Conservation (phyloP, 495 filamentous ascomycete genomes). For the Penicillium herquei region DNA sequence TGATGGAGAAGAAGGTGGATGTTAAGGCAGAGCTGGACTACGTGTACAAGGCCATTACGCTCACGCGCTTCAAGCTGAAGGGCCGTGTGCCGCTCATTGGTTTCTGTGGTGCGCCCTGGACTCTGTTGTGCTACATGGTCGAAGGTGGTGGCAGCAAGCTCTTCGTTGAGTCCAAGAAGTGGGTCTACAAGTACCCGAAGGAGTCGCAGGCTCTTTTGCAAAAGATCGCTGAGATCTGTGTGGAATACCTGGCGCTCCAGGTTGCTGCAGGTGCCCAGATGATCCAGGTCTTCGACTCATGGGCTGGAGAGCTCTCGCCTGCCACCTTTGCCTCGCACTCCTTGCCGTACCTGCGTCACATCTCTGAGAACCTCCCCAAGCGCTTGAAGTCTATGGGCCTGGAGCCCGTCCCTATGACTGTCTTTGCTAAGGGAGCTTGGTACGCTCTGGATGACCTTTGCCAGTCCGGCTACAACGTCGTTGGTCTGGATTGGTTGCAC, state of each 20-base stretch:
- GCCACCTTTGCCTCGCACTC: conserved; percentile 77
- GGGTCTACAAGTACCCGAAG: conserved; percentile 87
- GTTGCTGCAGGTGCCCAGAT: conserved; percentile 89
- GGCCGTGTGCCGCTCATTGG: conserved; percentile 90
- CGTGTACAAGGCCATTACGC: conserved; percentile 90
- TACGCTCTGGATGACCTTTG: conserved; percentile 87
- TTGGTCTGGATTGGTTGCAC: conserved; percentile 93
- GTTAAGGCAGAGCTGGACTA: conserved; percentile 83
- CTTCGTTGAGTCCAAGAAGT: conserved; percentile 87
- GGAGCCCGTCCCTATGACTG: conserved; percentile 91
- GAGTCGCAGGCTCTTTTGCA: conserved; percentile 77
- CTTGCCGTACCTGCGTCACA: conserved; percentile 81
- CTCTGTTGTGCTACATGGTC: conserved; percentile 96
- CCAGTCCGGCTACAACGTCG: conserved; percentile 84
- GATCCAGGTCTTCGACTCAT: conserved; percentile 98
- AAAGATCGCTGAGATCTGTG: conserved; percentile 88
- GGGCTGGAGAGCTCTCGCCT: conserved; percentile 91
- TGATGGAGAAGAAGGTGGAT: conserved; percentile 76
- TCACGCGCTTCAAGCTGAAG: conserved; percentile 82
- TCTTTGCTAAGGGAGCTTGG: conserved; percentile 99
- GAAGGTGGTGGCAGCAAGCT: conserved; percentile 94
- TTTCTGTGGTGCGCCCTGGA: conserved; percentile 98
- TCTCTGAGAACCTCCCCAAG: conserved; percentile 72
- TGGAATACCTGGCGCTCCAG: conserved; percentile 90
- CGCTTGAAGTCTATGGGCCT: conserved; percentile 68